A percentile compares a stretch with the other conserved stretches of the same genome.
These are phyloP conservation scores for Lactifluus hygrophoroides DNA, from an alignment of 768 basidiomycete genomes.

Conservation along the genomic window DNA sequence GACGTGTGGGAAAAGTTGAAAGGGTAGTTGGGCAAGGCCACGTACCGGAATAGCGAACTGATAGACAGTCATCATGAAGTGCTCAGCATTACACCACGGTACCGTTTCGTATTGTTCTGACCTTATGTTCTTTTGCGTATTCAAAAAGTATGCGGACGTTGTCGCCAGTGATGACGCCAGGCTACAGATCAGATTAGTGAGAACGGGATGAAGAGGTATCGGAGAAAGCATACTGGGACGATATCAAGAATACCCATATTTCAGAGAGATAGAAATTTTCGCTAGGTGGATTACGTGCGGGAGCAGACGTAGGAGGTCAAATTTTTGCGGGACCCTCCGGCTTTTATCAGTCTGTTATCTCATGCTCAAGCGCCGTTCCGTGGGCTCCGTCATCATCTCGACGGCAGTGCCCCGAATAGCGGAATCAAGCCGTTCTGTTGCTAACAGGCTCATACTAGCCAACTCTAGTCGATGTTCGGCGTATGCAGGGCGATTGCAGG, in stretches of 20 bases:
- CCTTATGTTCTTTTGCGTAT: constrained; percentile 85
- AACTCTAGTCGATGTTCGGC: background rate
- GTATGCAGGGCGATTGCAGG: background rate
- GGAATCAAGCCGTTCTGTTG: constrained; percentile 1
- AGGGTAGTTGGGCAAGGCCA: constrained; percentile 18
- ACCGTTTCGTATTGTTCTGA: constrained; percentile 29
- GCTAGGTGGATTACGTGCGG: background rate
- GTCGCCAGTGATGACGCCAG: constrained; percentile 93
- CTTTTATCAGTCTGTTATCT: constrained; percentile 3
- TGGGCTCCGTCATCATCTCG: constrained; percentile 5
- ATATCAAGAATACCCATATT: constrained; percentile 77
- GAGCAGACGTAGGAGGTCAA: constrained; percentile 2
- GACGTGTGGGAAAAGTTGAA: constrained; percentile 6
- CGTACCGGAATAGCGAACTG: constrained; percentile 83
- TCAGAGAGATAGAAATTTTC: background rate
- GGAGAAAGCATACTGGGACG: constrained; percentile 53
- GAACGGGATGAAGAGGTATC: background rate
- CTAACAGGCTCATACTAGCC: background rate
- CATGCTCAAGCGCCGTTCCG: constrained; percentile 12
- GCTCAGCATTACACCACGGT: background rate
- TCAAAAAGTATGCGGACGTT: constrained; percentile 93
- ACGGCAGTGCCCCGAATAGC: constrained; percentile 1
- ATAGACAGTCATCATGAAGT: constrained; percentile 10
- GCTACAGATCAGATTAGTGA: constrained; percentile 34
- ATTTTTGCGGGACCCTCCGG: background rate